Conservation (phyloP, 257 asterid species). For the Penstemon eatonii region DNA sequence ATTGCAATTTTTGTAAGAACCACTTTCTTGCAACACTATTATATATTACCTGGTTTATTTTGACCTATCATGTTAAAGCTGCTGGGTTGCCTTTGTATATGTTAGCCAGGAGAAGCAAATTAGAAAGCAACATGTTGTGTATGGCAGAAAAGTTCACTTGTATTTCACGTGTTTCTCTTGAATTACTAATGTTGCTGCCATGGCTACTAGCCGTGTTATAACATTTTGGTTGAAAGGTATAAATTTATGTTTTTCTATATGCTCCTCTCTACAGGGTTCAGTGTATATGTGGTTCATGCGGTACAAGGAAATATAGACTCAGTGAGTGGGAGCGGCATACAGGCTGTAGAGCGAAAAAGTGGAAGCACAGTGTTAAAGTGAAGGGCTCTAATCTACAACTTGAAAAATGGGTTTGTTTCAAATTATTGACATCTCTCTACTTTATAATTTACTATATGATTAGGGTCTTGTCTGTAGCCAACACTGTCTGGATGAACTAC, state of each 20-base stretch:
- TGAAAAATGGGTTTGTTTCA: constrained; percentile 79
- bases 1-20: not conserved
- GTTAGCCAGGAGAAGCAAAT: not conserved
- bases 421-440: constrained; percentile 11
- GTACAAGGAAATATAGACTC: constrained; percentile 63
- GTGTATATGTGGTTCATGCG: constrained; percentile 87
- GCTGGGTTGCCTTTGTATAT: not conserved
- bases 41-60: not conserved
- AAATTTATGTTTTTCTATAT: constrained; percentile 20
- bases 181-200: constrained; percentile 13
- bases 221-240: constrained; percentile 14
- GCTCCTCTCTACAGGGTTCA: constrained; percentile 68
- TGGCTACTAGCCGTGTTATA: not conserved
- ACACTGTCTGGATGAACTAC: not conserved
- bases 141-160: constrained; percentile 1
- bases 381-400: constrained; percentile 63
- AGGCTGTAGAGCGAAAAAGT: constrained; percentile 94
- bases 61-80: not conserved
- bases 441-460: constrained; percentile 12
- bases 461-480: not conserved
- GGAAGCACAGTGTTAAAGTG: constrained; percentile 94
- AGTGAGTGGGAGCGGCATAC: constrained; percentile 96
- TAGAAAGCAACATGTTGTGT: not conserved
- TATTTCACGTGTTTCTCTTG: constrained; percentile 3
- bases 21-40: not conserved